Percentiles rank a stretch among this genome's conserved stretches.
phyloP scores from a whole-genome alignment of 805 yeast species.

The Komagataella kurtzmanii region DNA sequence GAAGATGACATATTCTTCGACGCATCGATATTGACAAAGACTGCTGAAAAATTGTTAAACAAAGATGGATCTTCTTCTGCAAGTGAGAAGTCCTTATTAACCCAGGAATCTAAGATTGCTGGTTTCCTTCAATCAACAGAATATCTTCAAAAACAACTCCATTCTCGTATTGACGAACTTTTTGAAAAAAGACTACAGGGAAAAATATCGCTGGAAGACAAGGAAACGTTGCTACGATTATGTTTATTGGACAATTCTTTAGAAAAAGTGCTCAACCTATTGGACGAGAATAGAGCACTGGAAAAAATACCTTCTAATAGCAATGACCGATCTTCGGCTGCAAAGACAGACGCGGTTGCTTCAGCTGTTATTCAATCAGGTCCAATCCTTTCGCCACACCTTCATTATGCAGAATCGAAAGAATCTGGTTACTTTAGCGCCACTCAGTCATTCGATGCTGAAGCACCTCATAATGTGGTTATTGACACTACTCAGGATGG shows the following conservation, averaged over 20 bases:
- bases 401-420: conserved; percentile 7
- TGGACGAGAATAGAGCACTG: conserved; percentile 22
- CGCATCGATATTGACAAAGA: conserved; percentile 60
- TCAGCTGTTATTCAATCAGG: conserved; percentile 34
- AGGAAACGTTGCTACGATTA: conserved; percentile 37
- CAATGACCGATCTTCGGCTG: not conserved
- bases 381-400: conserved; percentile 35
- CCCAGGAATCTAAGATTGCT: conserved; percentile 30
- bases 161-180: conserved; percentile 33
- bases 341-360: not conserved
- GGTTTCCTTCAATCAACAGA: conserved; percentile 39
- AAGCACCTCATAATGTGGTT: conserved; percentile 61
- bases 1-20: conserved; percentile 59
- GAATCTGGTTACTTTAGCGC: not conserved
- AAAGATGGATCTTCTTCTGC: conserved; percentile 10
- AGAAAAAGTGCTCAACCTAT: conserved; percentile 36
- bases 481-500: conserved; percentile 47
- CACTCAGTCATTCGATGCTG: conserved; percentile 4
- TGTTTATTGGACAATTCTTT: conserved; percentile 41
- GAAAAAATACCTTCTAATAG: conserved; percentile 1
- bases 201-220: conserved; percentile 35
- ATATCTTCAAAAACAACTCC: conserved; percentile 35
- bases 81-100: conserved; percentile 17
- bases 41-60: conserved; percentile 51
- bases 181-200: conserved; percentile 33